Evolutionary conservation across 2,329 filamentous ascomycete genomes (phyloP).

Genomic region (Phyllosticta citriasiana): DNA sequence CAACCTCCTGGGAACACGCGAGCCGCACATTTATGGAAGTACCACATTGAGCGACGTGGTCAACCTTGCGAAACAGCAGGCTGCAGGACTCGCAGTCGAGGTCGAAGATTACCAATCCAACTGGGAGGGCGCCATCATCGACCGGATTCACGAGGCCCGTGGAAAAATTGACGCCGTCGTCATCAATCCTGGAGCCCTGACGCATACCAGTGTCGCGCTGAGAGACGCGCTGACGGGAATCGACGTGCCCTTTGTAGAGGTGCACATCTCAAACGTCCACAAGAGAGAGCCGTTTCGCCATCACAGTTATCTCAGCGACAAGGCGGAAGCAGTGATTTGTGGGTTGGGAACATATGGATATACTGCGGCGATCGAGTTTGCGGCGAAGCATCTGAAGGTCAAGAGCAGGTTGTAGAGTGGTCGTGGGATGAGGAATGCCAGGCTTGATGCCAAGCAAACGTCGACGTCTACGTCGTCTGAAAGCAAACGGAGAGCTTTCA

Average conservation of each 20-base stretch:
- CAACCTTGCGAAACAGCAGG: slow-evolving; percentile 39
- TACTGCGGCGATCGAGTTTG: slow-evolving; percentile 36
- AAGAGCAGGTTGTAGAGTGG: neutral
- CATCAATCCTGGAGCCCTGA: slow-evolving; percentile 67
- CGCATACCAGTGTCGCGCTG: slow-evolving; percentile 66
- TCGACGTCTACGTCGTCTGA: too few relatives aligned
- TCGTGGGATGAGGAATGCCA: too few relatives aligned
- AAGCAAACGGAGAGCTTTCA: neutral
- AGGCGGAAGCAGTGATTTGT: slow-evolving; percentile 63
- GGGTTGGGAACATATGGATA: slow-evolving; percentile 47
- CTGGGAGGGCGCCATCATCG: slow-evolving; percentile 64
- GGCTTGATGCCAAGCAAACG: too few relatives aligned
- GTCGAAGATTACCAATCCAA: slow-evolving; percentile 64
- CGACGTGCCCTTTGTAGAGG: slow-evolving; percentile 62
- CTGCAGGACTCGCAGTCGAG: slow-evolving; percentile 36
- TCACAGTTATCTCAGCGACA: slow-evolving; percentile 65
- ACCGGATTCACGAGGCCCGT: slow-evolving; percentile 60
- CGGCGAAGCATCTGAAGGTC: slow-evolving; percentile 22
- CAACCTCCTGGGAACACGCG: slow-evolving; percentile 66
- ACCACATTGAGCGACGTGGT: slow-evolving; percentile 58
- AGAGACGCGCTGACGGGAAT: slow-evolving; percentile 64
- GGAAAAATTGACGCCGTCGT: slow-evolving; percentile 53
- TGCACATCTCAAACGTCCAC: slow-evolving; percentile 71
- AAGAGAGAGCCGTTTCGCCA: slow-evolving; percentile 57
- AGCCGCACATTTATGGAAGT: slow-evolving; percentile 63